Conservation (phyloP, 1,284 basidiomycete genomes). For the Ustilago tritici region DNA sequence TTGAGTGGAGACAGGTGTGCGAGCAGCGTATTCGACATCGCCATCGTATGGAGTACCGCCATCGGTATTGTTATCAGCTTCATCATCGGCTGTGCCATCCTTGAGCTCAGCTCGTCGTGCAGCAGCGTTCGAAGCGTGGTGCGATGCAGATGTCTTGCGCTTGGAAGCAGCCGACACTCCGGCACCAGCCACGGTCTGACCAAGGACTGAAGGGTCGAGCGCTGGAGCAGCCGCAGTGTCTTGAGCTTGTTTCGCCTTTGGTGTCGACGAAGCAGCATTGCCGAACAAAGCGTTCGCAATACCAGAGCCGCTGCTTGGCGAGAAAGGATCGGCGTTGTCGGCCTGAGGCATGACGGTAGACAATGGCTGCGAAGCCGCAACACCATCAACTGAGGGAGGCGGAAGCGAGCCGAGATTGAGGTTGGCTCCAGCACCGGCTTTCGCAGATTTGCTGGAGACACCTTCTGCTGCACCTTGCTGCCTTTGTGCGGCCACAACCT, state of each 20-base stretch:
- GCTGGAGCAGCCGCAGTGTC: conserved; percentile 26
- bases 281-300: conserved; percentile 12
- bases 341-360: conserved; percentile 32
- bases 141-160: conserved; percentile 44
- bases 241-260: conserved; percentile 29
- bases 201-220: conserved; percentile 18
- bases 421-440: conserved; percentile 15
- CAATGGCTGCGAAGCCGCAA: conserved; percentile 24
- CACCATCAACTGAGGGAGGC: conserved; percentile 14
- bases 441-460: conserved; percentile 4
- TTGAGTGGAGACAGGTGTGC: conserved; percentile 39
- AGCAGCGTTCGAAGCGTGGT: conserved; percentile 34
- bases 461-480: conserved; percentile 18
- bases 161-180: conserved; percentile 26
- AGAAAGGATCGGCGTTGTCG: conserved; percentile 25
- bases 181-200: conserved; percentile 14
- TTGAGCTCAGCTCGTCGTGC: conserved; percentile 42
- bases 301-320: conserved; percentile 10
- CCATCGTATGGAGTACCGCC: conserved; percentile 63
- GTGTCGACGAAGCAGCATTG: conserved; percentile 21
- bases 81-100: conserved; percentile 34
- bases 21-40: conserved; percentile 63
- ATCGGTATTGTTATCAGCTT: conserved; percentile 43
- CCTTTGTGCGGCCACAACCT: conserved; percentile 38
- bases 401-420: conserved; percentile 52